Evolutionary conservation across 1,284 basidiomycete genomes (phyloP).

Genomic region (Sutorius eximius): DNA sequence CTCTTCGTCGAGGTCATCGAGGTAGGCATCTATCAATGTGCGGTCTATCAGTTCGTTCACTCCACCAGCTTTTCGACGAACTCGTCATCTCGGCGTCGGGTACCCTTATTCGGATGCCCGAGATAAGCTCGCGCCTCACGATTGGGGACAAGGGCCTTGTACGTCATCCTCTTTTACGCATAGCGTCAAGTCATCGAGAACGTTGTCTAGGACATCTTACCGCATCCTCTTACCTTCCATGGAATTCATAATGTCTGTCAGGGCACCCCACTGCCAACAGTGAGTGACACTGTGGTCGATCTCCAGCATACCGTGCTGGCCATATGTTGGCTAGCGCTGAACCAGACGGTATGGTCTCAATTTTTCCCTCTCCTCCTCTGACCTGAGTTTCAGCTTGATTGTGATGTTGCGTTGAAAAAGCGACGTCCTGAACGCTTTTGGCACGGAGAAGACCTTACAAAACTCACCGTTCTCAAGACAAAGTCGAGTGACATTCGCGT

Average conservation of each 20-base stretch:
- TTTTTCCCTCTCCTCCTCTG: slow-evolving; percentile 6
- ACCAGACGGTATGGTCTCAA: slow-evolving; percentile 66
- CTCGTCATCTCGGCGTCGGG: slow-evolving; percentile 63
- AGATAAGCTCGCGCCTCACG: slow-evolving; percentile 67
- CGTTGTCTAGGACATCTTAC: slow-evolving; percentile 60
- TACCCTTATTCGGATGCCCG: slow-evolving; percentile 69
- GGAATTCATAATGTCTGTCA: slow-evolving; percentile 49
- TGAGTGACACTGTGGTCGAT: slow-evolving; percentile 65
- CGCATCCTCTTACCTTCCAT: slow-evolving; percentile 49
- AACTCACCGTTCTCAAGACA: slow-evolving; percentile 66
- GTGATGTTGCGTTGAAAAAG: slow-evolving; percentile 52
- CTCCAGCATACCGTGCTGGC: slow-evolving; percentile 80
- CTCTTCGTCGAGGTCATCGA: slow-evolving; percentile 46
- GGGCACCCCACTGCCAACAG: slow-evolving; percentile 43
- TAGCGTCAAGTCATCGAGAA: slow-evolving; percentile 3
- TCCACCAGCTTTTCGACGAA: slow-evolving; percentile 78
- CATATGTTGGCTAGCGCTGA: slow-evolving; percentile 86
- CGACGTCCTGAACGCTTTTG: slow-evolving; percentile 76
- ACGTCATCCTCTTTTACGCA: slow-evolving; percentile 25
- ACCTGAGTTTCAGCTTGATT: slow-evolving; percentile 51
- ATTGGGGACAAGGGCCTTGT: slow-evolving; percentile 74
- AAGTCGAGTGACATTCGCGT: slow-evolving; percentile 67
- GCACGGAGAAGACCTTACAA: slow-evolving; percentile 62
- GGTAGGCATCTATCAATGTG: slow-evolving; percentile 30
- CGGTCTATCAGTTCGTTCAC: slow-evolving; percentile 8